Conservation (phyloP, 805 yeast genomes). For the Kazachstania martiniae region DNA sequence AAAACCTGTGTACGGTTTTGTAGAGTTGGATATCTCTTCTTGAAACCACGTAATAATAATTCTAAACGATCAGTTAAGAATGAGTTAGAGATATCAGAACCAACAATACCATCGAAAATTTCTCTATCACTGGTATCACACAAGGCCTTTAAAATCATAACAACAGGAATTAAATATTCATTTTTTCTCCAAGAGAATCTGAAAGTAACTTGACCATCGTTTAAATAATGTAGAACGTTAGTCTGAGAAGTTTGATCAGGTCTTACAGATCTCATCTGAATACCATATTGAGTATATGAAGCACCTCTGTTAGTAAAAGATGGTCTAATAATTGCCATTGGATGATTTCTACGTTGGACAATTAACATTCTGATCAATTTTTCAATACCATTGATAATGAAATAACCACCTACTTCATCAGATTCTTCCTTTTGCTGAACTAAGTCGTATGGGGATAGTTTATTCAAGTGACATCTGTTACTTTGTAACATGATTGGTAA, state of each 20-base stretch:
- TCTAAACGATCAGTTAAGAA: slow-evolving; percentile 97
- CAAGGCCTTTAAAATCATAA: slow-evolving; percentile 85
- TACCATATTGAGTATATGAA: slow-evolving; percentile 78
- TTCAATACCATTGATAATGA: slow-evolving; percentile 92
- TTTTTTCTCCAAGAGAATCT: slow-evolving; percentile 96
- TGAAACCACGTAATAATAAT: slow-evolving; percentile 78
- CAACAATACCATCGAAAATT: slow-evolving; percentile 92
- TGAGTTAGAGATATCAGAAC: slow-evolving; percentile 75
- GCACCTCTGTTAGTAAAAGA: slow-evolving; percentile 92
- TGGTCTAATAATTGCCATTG: slow-evolving; percentile 95
- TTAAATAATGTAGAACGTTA: slow-evolving; percentile 89
- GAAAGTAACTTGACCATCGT: slow-evolving; percentile 92
- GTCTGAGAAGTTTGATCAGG: slow-evolving; percentile 98
- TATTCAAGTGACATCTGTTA: slow-evolving; percentile 85
- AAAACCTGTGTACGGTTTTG: slow-evolving; percentile 80
- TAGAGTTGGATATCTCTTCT: slow-evolving; percentile 53
- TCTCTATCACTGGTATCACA: slow-evolving; percentile 88
- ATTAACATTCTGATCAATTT: slow-evolving; percentile 93
- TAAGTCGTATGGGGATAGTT: slow-evolving; percentile 70
- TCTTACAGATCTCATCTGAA: slow-evolving; percentile 87
- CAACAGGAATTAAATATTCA: slow-evolving; percentile 87
- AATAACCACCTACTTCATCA: slow-evolving; percentile 95
- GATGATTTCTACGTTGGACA: slow-evolving; percentile 95
- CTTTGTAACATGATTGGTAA: slow-evolving; percentile 86
- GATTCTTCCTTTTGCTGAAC: slow-evolving; percentile 77